Evolutionary conservation across 176 grass and related monocot species (phyloP).

Genomic region (Oropetium thomaeum): DNA sequence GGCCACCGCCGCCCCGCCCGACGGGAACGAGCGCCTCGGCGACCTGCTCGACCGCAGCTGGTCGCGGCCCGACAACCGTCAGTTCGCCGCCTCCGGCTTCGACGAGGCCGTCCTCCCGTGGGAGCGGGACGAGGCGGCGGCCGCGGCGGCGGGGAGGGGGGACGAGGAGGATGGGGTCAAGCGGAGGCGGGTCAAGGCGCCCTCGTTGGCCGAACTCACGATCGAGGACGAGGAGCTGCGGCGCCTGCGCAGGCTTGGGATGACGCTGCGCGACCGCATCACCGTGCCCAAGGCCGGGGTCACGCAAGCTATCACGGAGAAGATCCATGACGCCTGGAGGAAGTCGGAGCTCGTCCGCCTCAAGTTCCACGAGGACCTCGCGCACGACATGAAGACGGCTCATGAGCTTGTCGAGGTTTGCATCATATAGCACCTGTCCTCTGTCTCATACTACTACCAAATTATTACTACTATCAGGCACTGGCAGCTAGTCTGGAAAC

Average conservation of each 20-base stretch:
- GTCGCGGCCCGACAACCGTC: conserved; percentile 69
- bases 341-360: conserved; percentile 83
- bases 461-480: no score
- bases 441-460: not conserved
- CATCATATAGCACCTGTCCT: not conserved
- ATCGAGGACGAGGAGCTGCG: conserved; percentile 86
- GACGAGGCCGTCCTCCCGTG: conserved; percentile 64
- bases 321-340: conserved; percentile 97
- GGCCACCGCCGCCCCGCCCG: conserved; percentile 2
- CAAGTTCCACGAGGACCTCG: conserved; percentile 91
- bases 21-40: conserved; percentile 62
- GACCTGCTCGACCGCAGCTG: conserved; percentile 86
- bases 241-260: conserved; percentile 58
- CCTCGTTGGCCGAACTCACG: conserved; percentile 81
- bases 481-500: no score
- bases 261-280: conserved; percentile 75
- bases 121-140: conserved; percentile 55
- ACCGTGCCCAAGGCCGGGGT: conserved; percentile 92
- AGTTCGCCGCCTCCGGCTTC: conserved; percentile 14
- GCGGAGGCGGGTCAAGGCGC: conserved; percentile 61
- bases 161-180: conserved; percentile 40
- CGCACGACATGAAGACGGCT: conserved; percentile 84
- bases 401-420: conserved; percentile 92
- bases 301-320: conserved; percentile 67
- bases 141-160: not conserved